Evolutionary conservation across 129 eudicot species (phyloP).

Genomic region (Erigeron canadensis): DNA sequence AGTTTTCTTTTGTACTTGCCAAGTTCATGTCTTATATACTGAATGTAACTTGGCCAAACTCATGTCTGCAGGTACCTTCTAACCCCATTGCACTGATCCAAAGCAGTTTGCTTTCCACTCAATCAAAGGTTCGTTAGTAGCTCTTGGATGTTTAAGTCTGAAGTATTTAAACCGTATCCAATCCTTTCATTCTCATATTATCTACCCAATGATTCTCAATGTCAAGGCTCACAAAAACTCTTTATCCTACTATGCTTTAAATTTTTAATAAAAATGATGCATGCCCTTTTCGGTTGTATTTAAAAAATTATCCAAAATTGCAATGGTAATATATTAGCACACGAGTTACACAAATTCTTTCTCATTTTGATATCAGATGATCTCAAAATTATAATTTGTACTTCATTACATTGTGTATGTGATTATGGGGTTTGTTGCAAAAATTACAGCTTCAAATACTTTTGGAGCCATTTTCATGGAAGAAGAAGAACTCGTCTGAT

Average conservation of each 20-base stretch:
- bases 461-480: slow-evolving; percentile 86
- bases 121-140: slow-evolving; percentile 64
- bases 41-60: slow-evolving; percentile 21
- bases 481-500: slow-evolving; percentile 49
- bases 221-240: background rate
- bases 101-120: slow-evolving; percentile 83
- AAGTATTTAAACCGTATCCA: background rate
- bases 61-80: slow-evolving; percentile 74
- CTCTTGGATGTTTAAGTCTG: slow-evolving; percentile 13
- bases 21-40: slow-evolving; percentile 15
- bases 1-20: background rate
- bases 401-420: slow-evolving; percentile 7
- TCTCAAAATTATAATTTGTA: slow-evolving; percentile 3
- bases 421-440: slow-evolving; percentile 13
- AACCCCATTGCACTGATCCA: slow-evolving; percentile 68
- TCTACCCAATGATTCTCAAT: slow-evolving; percentile 5
- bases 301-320: background rate
- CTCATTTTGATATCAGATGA: background rate
- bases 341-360: background rate
- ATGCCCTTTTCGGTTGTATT: background rate
- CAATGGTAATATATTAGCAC: slow-evolving; percentile 2
- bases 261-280: background rate
- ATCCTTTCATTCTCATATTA: slow-evolving; percentile 16
- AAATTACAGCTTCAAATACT: slow-evolving; percentile 67
- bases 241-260: slow-evolving; percentile 18